Evolutionary conservation across 1,284 basidiomycete species (phyloP).

Genomic region (Irpex sp.): DNA sequence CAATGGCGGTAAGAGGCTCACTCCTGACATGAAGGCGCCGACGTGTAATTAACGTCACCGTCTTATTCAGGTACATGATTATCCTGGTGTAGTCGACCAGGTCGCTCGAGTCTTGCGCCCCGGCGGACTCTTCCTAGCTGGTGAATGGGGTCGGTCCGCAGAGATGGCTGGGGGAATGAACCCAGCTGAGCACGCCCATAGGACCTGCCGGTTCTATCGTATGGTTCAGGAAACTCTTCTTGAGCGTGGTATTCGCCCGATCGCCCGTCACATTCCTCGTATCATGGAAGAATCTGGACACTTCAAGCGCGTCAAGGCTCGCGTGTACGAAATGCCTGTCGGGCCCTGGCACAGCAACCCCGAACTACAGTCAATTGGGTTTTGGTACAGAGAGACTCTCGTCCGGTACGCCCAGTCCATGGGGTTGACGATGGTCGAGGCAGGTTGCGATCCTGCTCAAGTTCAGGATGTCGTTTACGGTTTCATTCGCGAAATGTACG

Average conservation of each 20-base stretch:
- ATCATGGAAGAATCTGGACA: slow-evolving; percentile 31
- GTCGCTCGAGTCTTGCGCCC: slow-evolving; percentile 56
- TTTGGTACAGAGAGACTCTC: slow-evolving; percentile 27
- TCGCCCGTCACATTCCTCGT: slow-evolving; percentile 31
- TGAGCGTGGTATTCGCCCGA: slow-evolving; percentile 31
- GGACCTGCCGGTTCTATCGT: slow-evolving; percentile 35
- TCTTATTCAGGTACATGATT: slow-evolving; percentile 43
- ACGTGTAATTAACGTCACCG: slow-evolving; percentile 1
- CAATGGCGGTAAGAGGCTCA: slow-evolving; percentile 48
- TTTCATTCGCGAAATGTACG: slow-evolving; percentile 38
- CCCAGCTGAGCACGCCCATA: slow-evolving; percentile 23
- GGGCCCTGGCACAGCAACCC: slow-evolving; percentile 41
- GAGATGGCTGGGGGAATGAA: slow-evolving; percentile 33
- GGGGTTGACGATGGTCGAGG: slow-evolving; percentile 36
- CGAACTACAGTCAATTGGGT: slow-evolving; percentile 32
- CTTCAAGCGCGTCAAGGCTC: slow-evolving; percentile 37
- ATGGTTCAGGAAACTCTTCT: slow-evolving; percentile 36
- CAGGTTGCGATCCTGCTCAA: slow-evolving; percentile 31
- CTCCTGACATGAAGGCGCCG: not conserved
- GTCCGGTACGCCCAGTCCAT: slow-evolving; percentile 34
- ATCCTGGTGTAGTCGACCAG: slow-evolving; percentile 48
- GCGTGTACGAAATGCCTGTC: slow-evolving; percentile 39
- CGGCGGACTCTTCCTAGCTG: slow-evolving; percentile 61
- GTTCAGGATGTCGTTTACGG: slow-evolving; percentile 35
- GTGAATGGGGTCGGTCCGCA: slow-evolving; percentile 50